Evolutionary conservation across 495 filamentous ascomycete species (phyloP).

Genomic region (Penicillium tannophilum): DNA sequence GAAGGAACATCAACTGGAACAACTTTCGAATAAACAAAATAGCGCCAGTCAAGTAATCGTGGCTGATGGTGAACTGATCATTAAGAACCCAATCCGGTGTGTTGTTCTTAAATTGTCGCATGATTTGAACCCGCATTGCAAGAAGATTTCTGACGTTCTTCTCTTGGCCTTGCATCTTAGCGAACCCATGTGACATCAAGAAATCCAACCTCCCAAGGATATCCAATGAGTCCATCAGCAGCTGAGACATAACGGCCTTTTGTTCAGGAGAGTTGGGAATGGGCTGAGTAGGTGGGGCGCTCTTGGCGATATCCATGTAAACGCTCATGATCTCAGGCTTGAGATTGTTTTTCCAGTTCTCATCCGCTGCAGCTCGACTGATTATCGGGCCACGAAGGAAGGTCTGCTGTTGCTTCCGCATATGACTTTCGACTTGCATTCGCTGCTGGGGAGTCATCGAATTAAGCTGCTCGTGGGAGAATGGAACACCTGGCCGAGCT

Average conservation of each 20-base stretch:
- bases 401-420: slow-evolving; percentile 36
- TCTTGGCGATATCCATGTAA: slow-evolving; percentile 43
- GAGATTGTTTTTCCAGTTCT: slow-evolving; percentile 39
- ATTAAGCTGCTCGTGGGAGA: slow-evolving; percentile 56
- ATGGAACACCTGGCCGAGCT: slow-evolving; percentile 33
- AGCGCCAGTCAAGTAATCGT: slow-evolving; percentile 54
- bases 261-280: slow-evolving; percentile 44
- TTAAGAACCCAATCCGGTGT: slow-evolving; percentile 54
- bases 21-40: slow-evolving; percentile 48
- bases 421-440: slow-evolving; percentile 40
- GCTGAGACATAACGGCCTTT: slow-evolving; percentile 50
- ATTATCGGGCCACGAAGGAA: slow-evolving; percentile 30
- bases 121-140: slow-evolving; percentile 54
- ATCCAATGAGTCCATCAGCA: slow-evolving; percentile 44
- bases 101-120: slow-evolving; percentile 57
- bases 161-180: slow-evolving; percentile 43
- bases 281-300: slow-evolving; percentile 30
- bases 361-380: slow-evolving; percentile 37
- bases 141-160: slow-evolving; percentile 45
- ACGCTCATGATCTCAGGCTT: slow-evolving; percentile 41
- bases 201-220: slow-evolving; percentile 44
- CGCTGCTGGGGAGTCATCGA: slow-evolving; percentile 54
- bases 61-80: slow-evolving; percentile 60
- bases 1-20: slow-evolving; percentile 44
- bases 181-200: slow-evolving; percentile 40